Conservation (phyloP, 179 eudicot species). For the Silene vulgaris region DNA sequence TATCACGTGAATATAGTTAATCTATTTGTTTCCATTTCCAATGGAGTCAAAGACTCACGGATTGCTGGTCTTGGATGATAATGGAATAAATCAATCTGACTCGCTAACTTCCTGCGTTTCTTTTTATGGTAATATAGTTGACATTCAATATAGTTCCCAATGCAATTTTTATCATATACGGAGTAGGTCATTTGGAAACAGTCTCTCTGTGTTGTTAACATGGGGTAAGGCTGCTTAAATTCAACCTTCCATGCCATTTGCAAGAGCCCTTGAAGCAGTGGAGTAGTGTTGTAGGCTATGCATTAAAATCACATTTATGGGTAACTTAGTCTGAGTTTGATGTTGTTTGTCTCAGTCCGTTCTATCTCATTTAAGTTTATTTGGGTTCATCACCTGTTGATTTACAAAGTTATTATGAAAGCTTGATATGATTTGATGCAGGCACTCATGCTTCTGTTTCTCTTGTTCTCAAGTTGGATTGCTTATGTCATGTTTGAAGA, state of each 20-base stretch:
- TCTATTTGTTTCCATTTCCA: neutral
- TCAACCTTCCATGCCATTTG: too few relatives aligned
- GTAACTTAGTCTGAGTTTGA: neutral
- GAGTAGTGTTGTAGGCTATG: neutral
- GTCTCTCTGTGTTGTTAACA: too few relatives aligned
- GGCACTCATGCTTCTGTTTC: conserved; percentile 71
- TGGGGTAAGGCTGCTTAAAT: too few relatives aligned
- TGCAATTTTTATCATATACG: too few relatives aligned
- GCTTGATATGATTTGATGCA: conserved; percentile 33
- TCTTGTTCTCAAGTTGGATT: conserved; percentile 89
- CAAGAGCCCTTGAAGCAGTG: too few relatives aligned
- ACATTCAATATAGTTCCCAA: too few relatives aligned
- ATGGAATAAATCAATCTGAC: too few relatives aligned
- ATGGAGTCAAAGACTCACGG: too few relatives aligned
- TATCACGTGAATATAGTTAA: neutral
- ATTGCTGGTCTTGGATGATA: too few relatives aligned
- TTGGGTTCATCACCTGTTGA: neutral
- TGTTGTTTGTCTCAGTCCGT: neutral
- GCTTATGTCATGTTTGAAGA: conserved; percentile 96
- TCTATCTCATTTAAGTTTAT: neutral
- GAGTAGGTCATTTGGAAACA: too few relatives aligned
- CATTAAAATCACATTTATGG: neutral
- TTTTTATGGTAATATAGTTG: neutral
- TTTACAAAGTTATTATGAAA: neutral
- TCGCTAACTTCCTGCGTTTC: too few relatives aligned